These are phyloP conservation scores for Monotropa hypopitys DNA, from an alignment of 179 eudicot species.

Conservation along the genomic window DNA sequence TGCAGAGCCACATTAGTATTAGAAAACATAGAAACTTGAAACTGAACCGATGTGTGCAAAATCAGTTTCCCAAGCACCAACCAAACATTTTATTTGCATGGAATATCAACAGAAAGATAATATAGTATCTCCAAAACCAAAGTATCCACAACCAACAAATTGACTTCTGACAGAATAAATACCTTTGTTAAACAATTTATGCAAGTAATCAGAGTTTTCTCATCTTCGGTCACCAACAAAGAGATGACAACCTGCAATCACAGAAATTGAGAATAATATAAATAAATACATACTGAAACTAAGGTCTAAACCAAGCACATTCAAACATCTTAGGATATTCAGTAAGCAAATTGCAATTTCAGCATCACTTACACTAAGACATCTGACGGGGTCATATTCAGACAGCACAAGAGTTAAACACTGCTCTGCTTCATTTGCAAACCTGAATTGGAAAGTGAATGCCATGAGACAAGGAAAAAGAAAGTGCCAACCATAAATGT, in stretches of 20 bases:
- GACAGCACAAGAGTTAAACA: slow-evolving; percentile 74
- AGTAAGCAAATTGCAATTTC: background rate
- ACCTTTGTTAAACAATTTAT: slow-evolving; percentile 95
- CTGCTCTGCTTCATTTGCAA: slow-evolving; percentile 76
- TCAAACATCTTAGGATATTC: background rate
- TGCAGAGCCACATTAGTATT: background rate
- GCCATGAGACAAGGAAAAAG: slow-evolving; percentile 7
- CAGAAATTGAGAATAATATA: slow-evolving; percentile 7
- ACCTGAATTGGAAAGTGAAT: slow-evolving; percentile 32
- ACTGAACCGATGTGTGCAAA: background rate
- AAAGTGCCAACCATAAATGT: slow-evolving; percentile 1
- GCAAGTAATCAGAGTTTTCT: slow-evolving; percentile 82
- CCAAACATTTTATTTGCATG: background rate
- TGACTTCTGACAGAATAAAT: background rate
- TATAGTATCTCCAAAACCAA: slow-evolving; percentile 1
- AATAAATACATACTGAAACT: background rate
- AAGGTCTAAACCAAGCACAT: background rate
- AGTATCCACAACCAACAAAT: background rate
- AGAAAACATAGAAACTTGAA: background rate
- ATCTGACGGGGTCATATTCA: slow-evolving; percentile 83
- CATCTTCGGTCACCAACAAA: slow-evolving; percentile 77
- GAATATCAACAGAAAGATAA: background rate
- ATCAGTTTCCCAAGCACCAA: background rate
- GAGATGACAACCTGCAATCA: slow-evolving; percentile 76
- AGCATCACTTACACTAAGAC: slow-evolving; percentile 56